Conservation (phyloP, 179 eudicot genomes). For the Spinacia oleracea region DNA sequence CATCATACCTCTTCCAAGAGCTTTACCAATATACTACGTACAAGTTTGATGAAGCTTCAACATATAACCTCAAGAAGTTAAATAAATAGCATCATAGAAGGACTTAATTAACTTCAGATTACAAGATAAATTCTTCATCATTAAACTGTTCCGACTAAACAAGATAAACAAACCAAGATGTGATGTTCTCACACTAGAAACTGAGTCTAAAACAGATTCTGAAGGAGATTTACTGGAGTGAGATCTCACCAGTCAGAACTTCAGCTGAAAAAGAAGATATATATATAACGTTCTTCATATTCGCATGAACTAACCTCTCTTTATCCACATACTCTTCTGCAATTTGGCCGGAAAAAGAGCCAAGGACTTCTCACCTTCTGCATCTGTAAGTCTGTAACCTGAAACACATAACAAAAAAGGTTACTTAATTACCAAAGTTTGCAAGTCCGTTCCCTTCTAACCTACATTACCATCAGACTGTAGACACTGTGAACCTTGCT, state of each 20-base stretch:
- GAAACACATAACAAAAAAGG: constrained; percentile 20
- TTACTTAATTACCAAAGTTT: too few relatives aligned
- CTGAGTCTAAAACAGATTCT: background rate
- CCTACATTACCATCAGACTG: too few relatives aligned
- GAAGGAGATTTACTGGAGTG: background rate
- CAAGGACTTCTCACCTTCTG: constrained; percentile 55
- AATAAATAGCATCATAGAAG: background rate
- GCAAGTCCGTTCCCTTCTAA: constrained; percentile 1
- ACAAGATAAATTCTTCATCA: background rate
- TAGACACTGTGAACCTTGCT: background rate
- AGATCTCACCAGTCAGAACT: constrained; percentile 64
- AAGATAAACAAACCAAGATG: background rate
- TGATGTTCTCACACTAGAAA: background rate
- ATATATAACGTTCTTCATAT: background rate
- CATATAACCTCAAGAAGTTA: too few relatives aligned
- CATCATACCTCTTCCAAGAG: background rate
- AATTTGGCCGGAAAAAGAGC: constrained; percentile 89
- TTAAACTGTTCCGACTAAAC: background rate
- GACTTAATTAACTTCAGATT: background rate
- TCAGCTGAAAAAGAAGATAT: background rate
- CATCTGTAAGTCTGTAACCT: constrained; percentile 83
- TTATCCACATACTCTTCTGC: constrained; percentile 93
- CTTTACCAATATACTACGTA: background rate
- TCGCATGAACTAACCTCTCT: constrained; percentile 48
- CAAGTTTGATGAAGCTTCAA: background rate